These are phyloP conservation scores for Gymnopilus junonius DNA, from an alignment of 768 basidiomycete species.

Conservation along the genomic window DNA sequence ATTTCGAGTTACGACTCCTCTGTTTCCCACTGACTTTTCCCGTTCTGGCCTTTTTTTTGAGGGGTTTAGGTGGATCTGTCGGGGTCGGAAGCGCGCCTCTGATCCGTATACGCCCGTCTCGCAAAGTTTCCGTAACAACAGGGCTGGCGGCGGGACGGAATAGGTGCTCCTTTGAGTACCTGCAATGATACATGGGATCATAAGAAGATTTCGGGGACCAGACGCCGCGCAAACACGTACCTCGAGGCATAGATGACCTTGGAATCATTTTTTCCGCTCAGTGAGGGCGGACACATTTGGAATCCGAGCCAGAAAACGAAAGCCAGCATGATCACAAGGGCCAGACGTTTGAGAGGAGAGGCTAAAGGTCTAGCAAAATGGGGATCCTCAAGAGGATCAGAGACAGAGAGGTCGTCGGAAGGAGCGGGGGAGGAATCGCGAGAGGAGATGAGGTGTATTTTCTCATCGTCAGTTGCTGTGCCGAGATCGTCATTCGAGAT, in stretches of 20 bases:
- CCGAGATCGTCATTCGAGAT: constrained; percentile 4
- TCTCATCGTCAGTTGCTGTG: constrained; percentile 7
- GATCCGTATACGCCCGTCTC: constrained; percentile 69
- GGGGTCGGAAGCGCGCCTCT: constrained; percentile 67
- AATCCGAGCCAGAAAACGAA: constrained; percentile 50
- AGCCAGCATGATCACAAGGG: constrained; percentile 44
- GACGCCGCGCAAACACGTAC: constrained; percentile 39
- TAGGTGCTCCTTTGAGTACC: constrained; percentile 84
- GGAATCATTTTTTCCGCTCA: constrained; percentile 34
- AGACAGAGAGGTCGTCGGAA: constrained; percentile 3
- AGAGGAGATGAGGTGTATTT: constrained; percentile 3
- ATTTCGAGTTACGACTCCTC: constrained; percentile 19
- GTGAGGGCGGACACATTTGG: constrained; percentile 32
- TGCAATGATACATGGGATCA: constrained; percentile 27
- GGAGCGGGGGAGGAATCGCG: constrained; percentile 3
- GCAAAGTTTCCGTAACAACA: constrained; percentile 74
- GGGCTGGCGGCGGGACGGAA: constrained; percentile 87
- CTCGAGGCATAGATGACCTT: constrained; percentile 65
- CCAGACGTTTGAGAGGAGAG: constrained; percentile 49
- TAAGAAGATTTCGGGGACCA: not conserved
- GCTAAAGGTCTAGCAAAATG: constrained; percentile 44
- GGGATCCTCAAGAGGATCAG: constrained; percentile 20
- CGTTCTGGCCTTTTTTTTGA: constrained; percentile 21
- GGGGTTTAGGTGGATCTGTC: constrained; percentile 24
- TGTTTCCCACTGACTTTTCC: constrained; percentile 24